Evolutionary conservation across 1,284 basidiomycete genomes (phyloP).

Genomic region (Fomitopsis betulina): DNA sequence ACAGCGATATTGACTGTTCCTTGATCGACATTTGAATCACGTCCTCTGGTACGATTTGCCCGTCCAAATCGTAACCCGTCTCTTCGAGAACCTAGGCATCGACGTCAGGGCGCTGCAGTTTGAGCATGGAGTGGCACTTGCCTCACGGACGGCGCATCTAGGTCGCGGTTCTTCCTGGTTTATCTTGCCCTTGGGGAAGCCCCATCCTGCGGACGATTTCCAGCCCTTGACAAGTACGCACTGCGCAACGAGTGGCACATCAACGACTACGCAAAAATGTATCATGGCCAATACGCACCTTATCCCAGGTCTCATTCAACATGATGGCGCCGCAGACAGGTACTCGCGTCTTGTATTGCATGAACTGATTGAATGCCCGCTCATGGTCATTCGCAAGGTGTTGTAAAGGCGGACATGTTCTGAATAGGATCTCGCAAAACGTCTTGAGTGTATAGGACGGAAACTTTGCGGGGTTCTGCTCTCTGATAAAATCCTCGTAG

Average conservation of each 20-base stretch:
- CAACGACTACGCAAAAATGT: background rate
- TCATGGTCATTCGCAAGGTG: constrained; percentile 81
- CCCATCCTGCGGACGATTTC: constrained; percentile 96
- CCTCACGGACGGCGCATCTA: constrained; percentile 88
- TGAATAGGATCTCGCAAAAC: constrained; percentile 93
- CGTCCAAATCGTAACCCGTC: constrained; percentile 85
- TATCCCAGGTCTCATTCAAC: constrained; percentile 88
- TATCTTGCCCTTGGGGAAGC: constrained; percentile 98
- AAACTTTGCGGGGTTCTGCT: constrained; percentile 75
- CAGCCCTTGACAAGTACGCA: constrained; percentile 95
- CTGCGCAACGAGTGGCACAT: constrained; percentile 34
- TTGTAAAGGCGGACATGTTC: constrained; percentile 74
- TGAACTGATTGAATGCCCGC: constrained; percentile 77
- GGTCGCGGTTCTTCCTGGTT: constrained; percentile 87
- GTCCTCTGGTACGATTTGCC: constrained; percentile 63
- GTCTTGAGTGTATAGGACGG: constrained; percentile 87
- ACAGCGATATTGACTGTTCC: constrained; percentile 89
- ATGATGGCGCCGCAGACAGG: constrained; percentile 99
- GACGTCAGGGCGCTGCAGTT: constrained; percentile 3
- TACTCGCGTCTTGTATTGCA: constrained; percentile 96
- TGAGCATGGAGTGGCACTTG: constrained; percentile 30
- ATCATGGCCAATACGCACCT: constrained; percentile 47
- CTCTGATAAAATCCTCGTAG: constrained; percentile 98
- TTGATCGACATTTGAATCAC: constrained; percentile 87
- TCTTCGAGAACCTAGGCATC: constrained; percentile 83